Conservation (phyloP, 1,284 basidiomycete genomes). For the Trichosporon inkin region DNA sequence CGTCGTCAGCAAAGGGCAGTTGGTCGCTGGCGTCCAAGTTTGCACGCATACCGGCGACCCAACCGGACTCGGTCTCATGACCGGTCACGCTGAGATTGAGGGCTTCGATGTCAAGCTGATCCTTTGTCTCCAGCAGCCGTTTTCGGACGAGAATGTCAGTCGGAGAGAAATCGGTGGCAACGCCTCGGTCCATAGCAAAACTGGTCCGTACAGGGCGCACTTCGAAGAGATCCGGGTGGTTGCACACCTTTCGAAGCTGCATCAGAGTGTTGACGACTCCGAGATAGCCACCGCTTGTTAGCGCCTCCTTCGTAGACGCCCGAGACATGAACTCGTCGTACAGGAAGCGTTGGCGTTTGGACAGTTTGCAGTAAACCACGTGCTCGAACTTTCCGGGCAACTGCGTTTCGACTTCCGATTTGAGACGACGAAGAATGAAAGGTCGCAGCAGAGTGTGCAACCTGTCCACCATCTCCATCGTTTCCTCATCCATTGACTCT, state of each 20-base stretch:
- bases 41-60: slow-evolving; percentile 58
- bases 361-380: slow-evolving; percentile 82
- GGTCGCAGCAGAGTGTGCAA: slow-evolving; percentile 90
- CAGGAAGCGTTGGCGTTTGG: slow-evolving; percentile 90
- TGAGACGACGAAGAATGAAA: slow-evolving; percentile 88
- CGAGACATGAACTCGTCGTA: slow-evolving; percentile 99
- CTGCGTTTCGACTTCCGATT: slow-evolving; percentile 93
- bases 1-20: slow-evolving; percentile 61
- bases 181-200: slow-evolving; percentile 78
- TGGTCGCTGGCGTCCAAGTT: slow-evolving; percentile 66
- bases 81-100: slow-evolving; percentile 65
- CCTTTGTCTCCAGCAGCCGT: slow-evolving; percentile 55
- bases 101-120: slow-evolving; percentile 61
- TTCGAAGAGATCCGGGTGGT: slow-evolving; percentile 94
- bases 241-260: slow-evolving; percentile 93
- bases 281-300: slow-evolving; percentile 75
- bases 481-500: slow-evolving; percentile 73
- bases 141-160: slow-evolving; percentile 79
- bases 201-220: slow-evolving; percentile 89
- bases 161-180: slow-evolving; percentile 79
- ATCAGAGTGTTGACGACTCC: slow-evolving; percentile 92
- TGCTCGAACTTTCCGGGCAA: slow-evolving; percentile 94
- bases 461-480: slow-evolving; percentile 77
- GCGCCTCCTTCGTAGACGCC: slow-evolving; percentile 76
- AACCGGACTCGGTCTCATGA: slow-evolving; percentile 49